These are phyloP conservation scores for Tulasnella sp. DNA, from an alignment of 768 basidiomycete genomes.

Conservation along the genomic window DNA sequence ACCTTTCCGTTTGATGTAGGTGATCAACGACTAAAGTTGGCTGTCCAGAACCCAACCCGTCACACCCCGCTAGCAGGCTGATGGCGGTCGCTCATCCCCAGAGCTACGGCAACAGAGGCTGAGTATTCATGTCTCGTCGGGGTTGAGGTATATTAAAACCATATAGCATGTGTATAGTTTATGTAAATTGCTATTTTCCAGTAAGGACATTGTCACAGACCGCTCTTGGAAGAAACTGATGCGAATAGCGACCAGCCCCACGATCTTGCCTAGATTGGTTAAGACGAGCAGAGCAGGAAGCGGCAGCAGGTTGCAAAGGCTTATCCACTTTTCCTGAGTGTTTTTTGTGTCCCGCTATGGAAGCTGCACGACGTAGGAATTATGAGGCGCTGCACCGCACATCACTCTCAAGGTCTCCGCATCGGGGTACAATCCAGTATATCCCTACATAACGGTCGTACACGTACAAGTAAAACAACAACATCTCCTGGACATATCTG, in stretches of 20 bases:
- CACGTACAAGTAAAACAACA: background rate
- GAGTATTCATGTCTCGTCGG: background rate
- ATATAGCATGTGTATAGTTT: background rate
- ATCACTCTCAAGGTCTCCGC: background rate
- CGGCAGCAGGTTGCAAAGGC: background rate
- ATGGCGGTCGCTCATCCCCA: background rate
- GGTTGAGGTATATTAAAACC: background rate
- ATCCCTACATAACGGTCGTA: background rate
- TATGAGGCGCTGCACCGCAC: background rate
- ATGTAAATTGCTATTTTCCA: background rate
- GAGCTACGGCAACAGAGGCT: background rate
- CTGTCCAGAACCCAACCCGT: background rate
- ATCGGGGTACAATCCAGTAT: background rate
- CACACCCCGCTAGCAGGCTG: background rate
- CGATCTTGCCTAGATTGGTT: background rate
- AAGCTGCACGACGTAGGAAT: background rate
- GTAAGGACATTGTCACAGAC: background rate
- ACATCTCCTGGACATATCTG: background rate
- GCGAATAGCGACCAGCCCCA: background rate
- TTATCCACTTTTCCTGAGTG: no score
- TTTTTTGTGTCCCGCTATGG: background rate
- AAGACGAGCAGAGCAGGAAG: background rate
- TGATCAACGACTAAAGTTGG: background rate
- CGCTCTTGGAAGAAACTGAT: background rate
- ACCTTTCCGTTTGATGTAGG: background rate